phyloP scores from a whole-genome alignment of 108 stramenopile species.

The Skeletonema grethae region DNA sequence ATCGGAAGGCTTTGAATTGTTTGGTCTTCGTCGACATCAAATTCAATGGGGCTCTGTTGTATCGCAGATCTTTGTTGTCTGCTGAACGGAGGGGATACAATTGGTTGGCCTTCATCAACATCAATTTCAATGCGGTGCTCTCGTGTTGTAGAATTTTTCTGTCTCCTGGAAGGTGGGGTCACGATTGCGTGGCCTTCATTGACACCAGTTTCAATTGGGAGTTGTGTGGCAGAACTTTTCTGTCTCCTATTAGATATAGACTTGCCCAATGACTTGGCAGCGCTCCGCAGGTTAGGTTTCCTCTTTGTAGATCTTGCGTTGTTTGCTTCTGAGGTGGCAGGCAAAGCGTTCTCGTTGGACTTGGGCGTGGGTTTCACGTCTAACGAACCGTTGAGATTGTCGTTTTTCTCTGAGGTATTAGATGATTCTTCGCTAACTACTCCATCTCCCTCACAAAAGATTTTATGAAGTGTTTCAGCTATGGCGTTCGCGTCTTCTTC shows the following conservation, averaged over 20 bases:
- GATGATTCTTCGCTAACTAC: background rate
- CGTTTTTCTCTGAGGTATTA: background rate
- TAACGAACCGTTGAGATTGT: background rate
- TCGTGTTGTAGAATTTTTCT: too few species aligned
- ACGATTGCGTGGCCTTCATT: background rate
- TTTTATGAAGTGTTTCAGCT: background rate
- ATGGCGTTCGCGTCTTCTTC: background rate
- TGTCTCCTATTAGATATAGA: background rate
- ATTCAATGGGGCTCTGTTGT: background rate
- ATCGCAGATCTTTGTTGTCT: background rate
- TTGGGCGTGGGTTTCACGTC: background rate
- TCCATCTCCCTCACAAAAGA: background rate
- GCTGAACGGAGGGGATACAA: background rate
- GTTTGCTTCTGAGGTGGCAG: background rate
- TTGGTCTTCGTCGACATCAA: background rate
- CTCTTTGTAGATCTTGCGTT: background rate
- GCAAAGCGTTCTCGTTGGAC: background rate
- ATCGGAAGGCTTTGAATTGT: background rate
- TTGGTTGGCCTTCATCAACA: background rate
- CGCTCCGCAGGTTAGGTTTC: background rate
- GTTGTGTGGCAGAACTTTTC: background rate
- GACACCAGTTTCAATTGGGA: background rate
- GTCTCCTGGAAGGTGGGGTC: too few species aligned
- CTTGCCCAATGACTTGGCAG: conserved; percentile 1
- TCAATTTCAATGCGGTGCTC: background rate